Base-by-base conservation (phyloP, 2,329 filamentous ascomycete species). In the Phyllosticta citribraziliensis region DNA sequence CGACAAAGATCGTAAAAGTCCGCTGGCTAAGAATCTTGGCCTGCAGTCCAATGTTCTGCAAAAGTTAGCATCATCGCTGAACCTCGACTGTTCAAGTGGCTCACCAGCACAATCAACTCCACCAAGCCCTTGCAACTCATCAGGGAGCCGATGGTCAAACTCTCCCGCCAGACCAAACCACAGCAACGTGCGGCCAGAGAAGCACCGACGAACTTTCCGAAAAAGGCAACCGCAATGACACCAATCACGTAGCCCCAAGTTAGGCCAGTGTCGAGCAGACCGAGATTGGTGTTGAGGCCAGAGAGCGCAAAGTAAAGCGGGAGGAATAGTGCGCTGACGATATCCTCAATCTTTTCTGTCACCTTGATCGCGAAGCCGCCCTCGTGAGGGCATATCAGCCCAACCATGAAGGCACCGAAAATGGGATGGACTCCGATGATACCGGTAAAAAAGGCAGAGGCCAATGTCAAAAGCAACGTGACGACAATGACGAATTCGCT, bases 101-200 rank as follows among this genome's bases (percentile, higher is more conserved):
- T 75, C 79, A 92, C 89, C 73, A 96, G 73, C n/a, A 97, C 92
- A 72, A 97, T 97, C 58, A 97, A 78, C 73, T 97, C 92, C 0
- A 97, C 92, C 10, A 97, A 80, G 68, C 93, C 93, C 74, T 97
- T 97, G 74, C 93, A 97, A 75, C 90, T 96, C 93, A 97, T 97
- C 68, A 97, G 76, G 17, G 87, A 85, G 14, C 93, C 93, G 66
- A 97, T 94, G 1, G 90, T 85, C 33, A 95, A 83, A 62, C 88
- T 92, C 72, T 97, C 93, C 63, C 92, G 84, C 93, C 93, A 97
- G 1, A 95, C 82, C 57, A 97, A 79, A 25, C 88, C 91, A 67
- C 85, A 89, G 2, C 84, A 70, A 40, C 85, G 83, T 0, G 93
- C 91, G 8, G 92, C 91, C 1, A 95, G 62, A 0, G 90, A 86